Conservation (phyloP, 306 rosid genomes). For the Cucurbita moschata region DNA sequence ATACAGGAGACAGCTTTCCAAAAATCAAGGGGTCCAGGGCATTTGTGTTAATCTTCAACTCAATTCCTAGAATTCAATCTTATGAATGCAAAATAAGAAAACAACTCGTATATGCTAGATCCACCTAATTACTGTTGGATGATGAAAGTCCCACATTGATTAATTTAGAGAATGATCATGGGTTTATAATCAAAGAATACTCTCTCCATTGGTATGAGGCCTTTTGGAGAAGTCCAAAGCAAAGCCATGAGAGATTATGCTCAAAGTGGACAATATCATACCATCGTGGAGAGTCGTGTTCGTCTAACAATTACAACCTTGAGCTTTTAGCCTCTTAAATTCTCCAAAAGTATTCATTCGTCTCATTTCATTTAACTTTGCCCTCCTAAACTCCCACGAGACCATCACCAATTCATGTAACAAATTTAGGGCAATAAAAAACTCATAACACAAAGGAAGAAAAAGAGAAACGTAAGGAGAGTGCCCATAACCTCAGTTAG, state of each 20-base stretch:
- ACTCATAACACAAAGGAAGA: background rate
- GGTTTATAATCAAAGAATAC: too few species aligned
- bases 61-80: background rate
- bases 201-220: too few species aligned
- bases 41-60: background rate
- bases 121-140: background rate
- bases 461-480: background rate
- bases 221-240: too few species aligned
- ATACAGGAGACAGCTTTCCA: background rate
- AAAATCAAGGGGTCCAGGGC: background rate
- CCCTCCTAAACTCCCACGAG: background rate
- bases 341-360: background rate
- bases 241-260: too few species aligned
- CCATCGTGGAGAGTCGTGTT: too few species aligned
- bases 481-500: background rate
- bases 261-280: too few species aligned
- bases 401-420: background rate
- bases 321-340: background rate
- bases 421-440: background rate
- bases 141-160: too few species aligned
- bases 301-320: background rate
- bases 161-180: too few species aligned
- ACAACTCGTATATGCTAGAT: background rate
- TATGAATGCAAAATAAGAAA: background rate
- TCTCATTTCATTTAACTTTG: background rate